Evolutionary conservation across 2,329 filamentous ascomycete species (phyloP), one percentile per base, ranked within the genome.

Genomic region (Colletotrichum theobromicola): DNA sequence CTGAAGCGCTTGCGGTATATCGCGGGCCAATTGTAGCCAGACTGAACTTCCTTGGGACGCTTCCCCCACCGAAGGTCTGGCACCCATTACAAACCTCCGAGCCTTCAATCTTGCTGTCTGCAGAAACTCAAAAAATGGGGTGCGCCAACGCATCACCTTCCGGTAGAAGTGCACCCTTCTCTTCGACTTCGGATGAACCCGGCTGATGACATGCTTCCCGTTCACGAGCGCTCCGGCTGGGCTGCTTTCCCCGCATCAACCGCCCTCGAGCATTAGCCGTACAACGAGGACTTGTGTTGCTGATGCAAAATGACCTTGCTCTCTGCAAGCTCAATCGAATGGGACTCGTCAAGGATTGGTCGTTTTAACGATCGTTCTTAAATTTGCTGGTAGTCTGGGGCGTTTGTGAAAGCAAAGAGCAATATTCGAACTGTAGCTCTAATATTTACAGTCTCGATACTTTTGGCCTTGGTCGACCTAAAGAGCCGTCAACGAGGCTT

Each of bases 141-240:
- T 74, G 32, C 55, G 34, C 32, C 68, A 68, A 24, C 34, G 35
- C 55, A 61, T 60, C 34, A 42, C 55, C 18, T 68, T 24, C 65
- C 55, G 53, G 55, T 50, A 60, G 35, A 67, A 34, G 53, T 35
- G 55, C 65, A 68, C 37, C 62, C 53, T 32, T 60, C 50, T 46
- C 53, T 62, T 63, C 16, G 32, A 72, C 62, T 72, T 74, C 68
- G 72, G 72, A 74, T n/a, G 72, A 74, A 74, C 72, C 42, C 62
- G 62, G 72, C 57, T 63, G 62, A 50, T 67, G 62, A 67, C 55
- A 74, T 74, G 32, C 42, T 63, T 67, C n/a, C 30, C 35, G 62
- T 57, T 63, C 34, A 32, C 58, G 62, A 72, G 42, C 37, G 12
- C n/a, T 60, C 26, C 58, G 57, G 12, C 65, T 67, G 68, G 34